A percentile compares a stretch with the other conserved stretches of the same genome.
Conservation (phyloP, 768 basidiomycete species). For the Boletus coccyginus region DNA sequence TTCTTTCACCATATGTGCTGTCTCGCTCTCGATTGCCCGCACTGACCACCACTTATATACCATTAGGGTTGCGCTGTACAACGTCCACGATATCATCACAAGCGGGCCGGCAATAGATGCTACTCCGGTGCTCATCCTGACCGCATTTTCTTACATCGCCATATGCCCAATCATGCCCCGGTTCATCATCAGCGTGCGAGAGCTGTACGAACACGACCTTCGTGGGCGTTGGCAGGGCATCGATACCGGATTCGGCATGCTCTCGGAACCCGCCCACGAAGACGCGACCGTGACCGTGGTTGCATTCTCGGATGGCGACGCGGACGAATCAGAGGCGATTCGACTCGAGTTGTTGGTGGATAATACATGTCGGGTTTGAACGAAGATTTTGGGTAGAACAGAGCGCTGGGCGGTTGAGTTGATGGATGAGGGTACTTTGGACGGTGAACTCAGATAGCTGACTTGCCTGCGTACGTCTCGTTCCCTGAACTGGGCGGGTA, state of each 20-base stretch:
- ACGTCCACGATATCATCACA: no score
- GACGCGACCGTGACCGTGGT: background rate
- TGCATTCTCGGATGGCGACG: background rate
- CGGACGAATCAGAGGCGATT: background rate
- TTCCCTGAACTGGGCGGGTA: no score
- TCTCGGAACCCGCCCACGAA: background rate
- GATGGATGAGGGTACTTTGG: background rate
- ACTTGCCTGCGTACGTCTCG: background rate
- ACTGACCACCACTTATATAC: background rate
- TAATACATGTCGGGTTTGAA: background rate
- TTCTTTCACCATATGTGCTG: background rate
- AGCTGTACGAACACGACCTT: background rate
- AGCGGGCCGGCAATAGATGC: no score
- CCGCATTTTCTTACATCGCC: background rate
- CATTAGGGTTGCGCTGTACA: background rate
- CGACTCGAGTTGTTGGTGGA: background rate
- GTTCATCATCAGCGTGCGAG: conserved; percentile 11
- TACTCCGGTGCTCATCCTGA: background rate
- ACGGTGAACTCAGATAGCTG: background rate
- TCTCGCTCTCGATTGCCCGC: background rate
- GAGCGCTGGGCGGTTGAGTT: no score
- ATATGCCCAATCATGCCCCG: background rate
- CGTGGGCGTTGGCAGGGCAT: background rate
- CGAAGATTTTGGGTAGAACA: background rate
- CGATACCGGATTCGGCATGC: conserved; percentile 5